phyloP scores from a whole-genome alignment of 257 asterid species.

The Verbena officinalis region DNA sequence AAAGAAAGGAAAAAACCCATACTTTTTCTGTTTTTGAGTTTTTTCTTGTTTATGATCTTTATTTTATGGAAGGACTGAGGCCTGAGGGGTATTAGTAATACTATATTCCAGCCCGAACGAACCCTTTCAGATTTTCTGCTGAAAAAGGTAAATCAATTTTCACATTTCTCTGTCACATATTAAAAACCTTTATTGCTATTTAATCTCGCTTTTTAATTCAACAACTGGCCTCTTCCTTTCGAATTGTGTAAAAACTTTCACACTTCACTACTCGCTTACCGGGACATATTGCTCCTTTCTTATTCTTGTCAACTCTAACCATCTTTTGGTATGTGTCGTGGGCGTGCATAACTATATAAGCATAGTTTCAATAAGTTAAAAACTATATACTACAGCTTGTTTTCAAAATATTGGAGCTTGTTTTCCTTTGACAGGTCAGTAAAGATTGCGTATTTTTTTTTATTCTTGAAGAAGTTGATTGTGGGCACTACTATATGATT shows the following conservation, averaged over 20 bases:
- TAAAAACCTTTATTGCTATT: slow-evolving; percentile 26
- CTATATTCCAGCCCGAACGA: slow-evolving; percentile 24
- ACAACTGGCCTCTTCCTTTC: slow-evolving; percentile 28
- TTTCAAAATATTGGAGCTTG: neutral
- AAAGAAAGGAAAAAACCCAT: slow-evolving; percentile 1
- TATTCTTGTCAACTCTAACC: slow-evolving; percentile 29
- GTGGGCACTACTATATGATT: slow-evolving; percentile 21
- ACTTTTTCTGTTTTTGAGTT: slow-evolving; percentile 4
- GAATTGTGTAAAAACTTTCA: neutral
- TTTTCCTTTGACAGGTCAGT: slow-evolving; percentile 10
- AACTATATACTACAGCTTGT: neutral
- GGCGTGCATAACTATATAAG: slow-evolving; percentile 17
- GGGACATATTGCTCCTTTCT: slow-evolving; percentile 19
- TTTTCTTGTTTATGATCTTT: neutral
- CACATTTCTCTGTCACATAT: slow-evolving; percentile 25
- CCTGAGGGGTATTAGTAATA: too few relatives aligned
- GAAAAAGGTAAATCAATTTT: slow-evolving; percentile 21
- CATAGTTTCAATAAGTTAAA: neutral
- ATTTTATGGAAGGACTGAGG: neutral
- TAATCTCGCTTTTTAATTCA: slow-evolving; percentile 23
- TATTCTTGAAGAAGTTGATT: neutral
- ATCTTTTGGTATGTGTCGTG: slow-evolving; percentile 8
- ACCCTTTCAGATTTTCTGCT: slow-evolving; percentile 29
- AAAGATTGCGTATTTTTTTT: slow-evolving; percentile 27
- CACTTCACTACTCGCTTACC: slow-evolving; percentile 8